Evolutionary conservation across 371 early-diverging fungal species (phyloP), one percentile per base, ranked within the genome.

Genomic region (Rhizopus sp.): DNA sequence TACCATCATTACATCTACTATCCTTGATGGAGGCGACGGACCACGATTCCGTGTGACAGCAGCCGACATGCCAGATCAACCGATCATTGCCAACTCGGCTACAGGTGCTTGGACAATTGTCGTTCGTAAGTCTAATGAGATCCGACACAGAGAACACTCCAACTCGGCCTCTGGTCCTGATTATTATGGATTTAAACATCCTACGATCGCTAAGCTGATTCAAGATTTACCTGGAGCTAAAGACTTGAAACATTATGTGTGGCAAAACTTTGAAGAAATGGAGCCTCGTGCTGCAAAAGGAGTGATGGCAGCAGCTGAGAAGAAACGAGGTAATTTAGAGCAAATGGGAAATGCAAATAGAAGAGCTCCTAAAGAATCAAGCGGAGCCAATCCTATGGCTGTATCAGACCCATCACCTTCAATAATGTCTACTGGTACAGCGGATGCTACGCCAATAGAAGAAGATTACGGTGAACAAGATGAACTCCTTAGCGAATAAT

Each of bases 31-130:
- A 47, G 91, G 87, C n/a, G 91, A 90, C n/a, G 81, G 82, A 4
- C 75, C 70, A 34, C 66, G 85, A 41, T 94, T 96, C 68, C 81
- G 88, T 52, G 88, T 94, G 32, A 84, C 85, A 8, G 88, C 93
- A 7, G 88, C 88, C n/a, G 94, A 87, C 52, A 79, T 79, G 58
- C 84, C 87, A 10, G 81, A 81, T 32, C 70, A 81, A 50, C 81
- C 86, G 0, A 87, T 88, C 34, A 77, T 86, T 45, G 92, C 90
- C 17, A 83, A 79, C 45, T 90, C 94, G 7, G 88, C 94, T 4
- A 93, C 95, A 16, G 95, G 94, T 23, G 95, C 91, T 17, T 96
- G 96, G 97, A 89, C 91, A n/a, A 80, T 88, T 17, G 84, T 94
- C 34, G 85, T 95, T 15, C 90, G 90, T 55, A 70, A 82, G 5